Conservation (phyloP, 2,329 filamentous ascomycete genomes). For the Penicillium occitanis region DNA sequence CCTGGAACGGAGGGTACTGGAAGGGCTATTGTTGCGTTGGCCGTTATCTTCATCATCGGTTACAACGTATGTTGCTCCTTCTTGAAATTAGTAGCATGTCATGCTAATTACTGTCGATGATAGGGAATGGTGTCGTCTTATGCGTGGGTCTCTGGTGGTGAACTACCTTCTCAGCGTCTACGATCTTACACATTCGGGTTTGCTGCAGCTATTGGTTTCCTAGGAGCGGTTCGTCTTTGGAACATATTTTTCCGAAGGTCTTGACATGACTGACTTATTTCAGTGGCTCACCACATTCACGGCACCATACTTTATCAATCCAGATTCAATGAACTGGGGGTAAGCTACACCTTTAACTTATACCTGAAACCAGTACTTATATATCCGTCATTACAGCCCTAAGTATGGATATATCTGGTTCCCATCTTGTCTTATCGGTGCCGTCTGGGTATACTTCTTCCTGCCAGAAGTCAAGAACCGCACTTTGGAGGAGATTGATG, state of each 20-base stretch:
- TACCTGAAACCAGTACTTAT: neutral
- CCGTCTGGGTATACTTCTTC: slow-evolving; percentile 47
- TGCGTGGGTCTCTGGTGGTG: slow-evolving; percentile 58
- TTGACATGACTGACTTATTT: neutral
- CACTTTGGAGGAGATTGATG: slow-evolving; percentile 56
- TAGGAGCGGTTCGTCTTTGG: slow-evolving; percentile 43
- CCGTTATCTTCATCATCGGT: neutral
- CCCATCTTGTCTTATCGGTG: slow-evolving; percentile 26
- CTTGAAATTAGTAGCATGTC: neutral
- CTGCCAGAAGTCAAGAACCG: slow-evolving; percentile 56
- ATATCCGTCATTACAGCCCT: slow-evolving; percentile 32
- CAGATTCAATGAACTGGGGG: slow-evolving; percentile 55
- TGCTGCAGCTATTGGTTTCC: slow-evolving; percentile 55
- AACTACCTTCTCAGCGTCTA: slow-evolving; percentile 58
- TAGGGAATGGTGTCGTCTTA: slow-evolving; percentile 52
- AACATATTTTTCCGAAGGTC: neutral
- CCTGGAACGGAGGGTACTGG: slow-evolving; percentile 35
- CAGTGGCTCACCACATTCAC: slow-evolving; percentile 58
- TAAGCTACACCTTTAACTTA: slow-evolving; percentile 11
- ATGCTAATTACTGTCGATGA: slow-evolving; percentile 23
- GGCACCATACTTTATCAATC: slow-evolving; percentile 62
- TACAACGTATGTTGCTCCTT: neutral
- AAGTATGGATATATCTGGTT: slow-evolving; percentile 60
- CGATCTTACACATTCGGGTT: slow-evolving; percentile 59
- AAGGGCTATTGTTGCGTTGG: slow-evolving; percentile 50